Percentiles rank a stretch among this genome's conserved stretches.
phyloP scores from a whole-genome alignment of 1,284 basidiomycete genomes.

The Anthracocystis setariae region DNA sequence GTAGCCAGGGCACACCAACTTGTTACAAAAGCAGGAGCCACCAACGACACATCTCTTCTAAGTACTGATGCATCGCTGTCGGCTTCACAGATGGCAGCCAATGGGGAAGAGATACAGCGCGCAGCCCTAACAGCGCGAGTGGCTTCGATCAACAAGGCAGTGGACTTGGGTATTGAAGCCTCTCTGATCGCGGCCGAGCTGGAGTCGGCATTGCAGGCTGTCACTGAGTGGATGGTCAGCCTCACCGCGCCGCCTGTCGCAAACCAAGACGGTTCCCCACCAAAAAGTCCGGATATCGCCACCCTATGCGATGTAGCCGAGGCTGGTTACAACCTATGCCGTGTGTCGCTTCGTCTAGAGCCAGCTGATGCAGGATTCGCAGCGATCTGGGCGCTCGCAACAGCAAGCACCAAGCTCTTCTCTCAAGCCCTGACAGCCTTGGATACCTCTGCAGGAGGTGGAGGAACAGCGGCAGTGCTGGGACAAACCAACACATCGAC shows the following conservation, averaged over 20 bases:
- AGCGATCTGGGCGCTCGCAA: constrained; percentile 39
- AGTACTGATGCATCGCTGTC: constrained; percentile 9
- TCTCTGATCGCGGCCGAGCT: constrained; percentile 15
- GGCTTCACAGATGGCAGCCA: constrained; percentile 19
- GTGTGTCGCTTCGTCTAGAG: constrained; percentile 24
- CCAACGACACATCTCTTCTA: not conserved
- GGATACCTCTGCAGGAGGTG: constrained; percentile 30
- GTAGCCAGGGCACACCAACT: constrained; percentile 5
- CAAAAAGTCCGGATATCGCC: constrained; percentile 14
- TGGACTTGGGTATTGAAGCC: constrained; percentile 12
- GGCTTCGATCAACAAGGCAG: constrained; percentile 13
- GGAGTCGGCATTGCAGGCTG: constrained; percentile 14
- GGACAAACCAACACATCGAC: constrained; percentile 52
- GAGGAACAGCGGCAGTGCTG: constrained; percentile 34
- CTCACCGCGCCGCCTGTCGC: constrained; percentile 14
- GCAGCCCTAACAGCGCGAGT: constrained; percentile 14
- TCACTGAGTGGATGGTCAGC: constrained; percentile 18
- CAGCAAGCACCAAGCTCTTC: constrained; percentile 37
- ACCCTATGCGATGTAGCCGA: constrained; percentile 50
- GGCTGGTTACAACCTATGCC: constrained; percentile 24
- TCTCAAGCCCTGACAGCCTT: constrained; percentile 40
- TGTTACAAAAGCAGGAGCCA: not conserved
- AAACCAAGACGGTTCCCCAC: not conserved
- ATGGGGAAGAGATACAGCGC: constrained; percentile 27
- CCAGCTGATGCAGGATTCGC: constrained; percentile 10